phyloP scores from a whole-genome alignment of 192 early-diverging fungal species.

The Phlyctochytrium planicorne region DNA sequence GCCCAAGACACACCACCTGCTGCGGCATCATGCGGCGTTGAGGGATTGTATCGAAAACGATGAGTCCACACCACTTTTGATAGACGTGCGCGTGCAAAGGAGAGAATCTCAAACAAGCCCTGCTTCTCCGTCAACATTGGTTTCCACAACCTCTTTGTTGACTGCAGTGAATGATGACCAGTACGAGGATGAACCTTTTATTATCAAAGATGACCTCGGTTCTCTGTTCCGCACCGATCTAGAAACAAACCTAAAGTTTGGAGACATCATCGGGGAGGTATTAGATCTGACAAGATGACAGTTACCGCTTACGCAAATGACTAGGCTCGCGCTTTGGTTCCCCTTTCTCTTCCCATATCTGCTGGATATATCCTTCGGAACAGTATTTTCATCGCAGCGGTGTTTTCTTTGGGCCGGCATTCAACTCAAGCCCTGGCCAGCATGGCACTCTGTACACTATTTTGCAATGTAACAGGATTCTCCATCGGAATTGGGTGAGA shows the following conservation, averaged over 20 bases:
- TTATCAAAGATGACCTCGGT: background rate
- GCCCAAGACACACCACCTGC: too few relatives aligned
- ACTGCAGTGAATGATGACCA: background rate
- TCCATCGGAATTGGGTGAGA: slow-evolving; percentile 32
- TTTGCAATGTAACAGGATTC: slow-evolving; percentile 47
- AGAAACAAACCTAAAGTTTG: background rate
- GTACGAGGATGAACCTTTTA: background rate
- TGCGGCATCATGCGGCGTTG: too few relatives aligned
- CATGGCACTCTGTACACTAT: slow-evolving; percentile 34
- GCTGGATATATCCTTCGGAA: slow-evolving; percentile 40
- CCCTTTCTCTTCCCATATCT: slow-evolving; percentile 48
- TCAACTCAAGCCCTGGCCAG: slow-evolving; percentile 44
- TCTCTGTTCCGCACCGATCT: background rate
- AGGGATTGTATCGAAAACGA: too few relatives aligned
- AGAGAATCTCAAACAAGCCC: too few relatives aligned
- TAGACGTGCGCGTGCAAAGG: too few relatives aligned
- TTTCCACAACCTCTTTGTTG: too few relatives aligned
- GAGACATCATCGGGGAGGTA: background rate
- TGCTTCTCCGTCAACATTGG: too few relatives aligned
- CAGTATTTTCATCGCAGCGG: background rate
- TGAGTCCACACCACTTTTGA: too few relatives aligned
- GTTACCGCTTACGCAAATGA: background rate
- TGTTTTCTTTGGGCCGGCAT: background rate
- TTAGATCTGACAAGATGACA: background rate
- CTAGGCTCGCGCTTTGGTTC: slow-evolving; percentile 22